Evolutionary conservation across 2,329 filamentous ascomycete species (phyloP), one percentile per base, ranked within the genome.

Genomic region (Cercospora nicotianae): DNA sequence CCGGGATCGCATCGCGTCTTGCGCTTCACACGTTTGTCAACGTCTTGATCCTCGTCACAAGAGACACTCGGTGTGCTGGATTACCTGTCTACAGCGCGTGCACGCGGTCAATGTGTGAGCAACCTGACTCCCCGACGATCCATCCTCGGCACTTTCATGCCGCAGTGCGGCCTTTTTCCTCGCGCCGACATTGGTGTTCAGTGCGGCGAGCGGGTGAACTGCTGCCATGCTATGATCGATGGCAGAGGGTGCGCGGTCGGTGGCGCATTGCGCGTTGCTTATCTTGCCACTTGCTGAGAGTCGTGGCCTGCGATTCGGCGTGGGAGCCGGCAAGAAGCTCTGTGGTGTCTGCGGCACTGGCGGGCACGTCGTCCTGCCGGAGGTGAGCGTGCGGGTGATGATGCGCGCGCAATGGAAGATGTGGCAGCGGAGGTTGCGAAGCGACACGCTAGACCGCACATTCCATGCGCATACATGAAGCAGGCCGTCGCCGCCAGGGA

Each of bases 1-100:
- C 91, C 92, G 3, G 95, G 92, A 81, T 98, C 95, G 83, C 95
- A 99, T 84, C 93, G 87, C 42, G 94, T 98, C 85, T 99, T 99
- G 76, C 94, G 90, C 94, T 96, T 77, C 67, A 66, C 60, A 33
- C 42, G n/a, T 39, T 58, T 60, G 36, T 72, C 66, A 70, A 69
- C 61, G 51, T 20, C 61, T 61, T 13, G 45, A 45, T 64, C 16
- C 51, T 28, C 60, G 42, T n/a, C 5, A 31, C 58, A 28, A 55
- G 42, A 48, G 48, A 18, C 16, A n/a, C 53, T 31, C 26, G 42
- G 12, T 28, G 45, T 51, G 45, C 45, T 51, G 18, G 20, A 7
- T 78, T 82, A 92, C 91, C 84, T 91, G 90, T 78, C 91, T 87
- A 80, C 91, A 94, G 70, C 91, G 88, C 76, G 90, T 92, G 76